Percentiles rank a stretch among this genome's conserved stretches.
These are phyloP conservation scores for Kwoniella sp. DNA, from an alignment of 768 basidiomycete genomes.

Conservation along the genomic window DNA sequence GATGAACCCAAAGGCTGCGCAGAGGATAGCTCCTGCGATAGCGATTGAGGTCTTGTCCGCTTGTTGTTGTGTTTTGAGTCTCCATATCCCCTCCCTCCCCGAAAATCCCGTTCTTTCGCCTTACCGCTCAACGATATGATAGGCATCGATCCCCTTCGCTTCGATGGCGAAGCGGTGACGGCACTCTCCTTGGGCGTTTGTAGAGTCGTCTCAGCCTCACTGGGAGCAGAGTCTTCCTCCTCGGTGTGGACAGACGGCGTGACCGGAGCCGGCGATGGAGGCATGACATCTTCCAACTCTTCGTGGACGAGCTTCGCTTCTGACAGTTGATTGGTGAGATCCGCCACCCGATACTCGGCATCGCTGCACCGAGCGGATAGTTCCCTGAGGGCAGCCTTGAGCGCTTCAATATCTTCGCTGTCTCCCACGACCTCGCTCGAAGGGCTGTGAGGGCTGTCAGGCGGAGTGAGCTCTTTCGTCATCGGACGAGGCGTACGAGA, in stretches of 20 bases:
- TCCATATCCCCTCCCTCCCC: slow-evolving; percentile 52
- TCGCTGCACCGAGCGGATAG: slow-evolving; percentile 65
- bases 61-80: slow-evolving; percentile 24
- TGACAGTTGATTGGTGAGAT: slow-evolving; percentile 85
- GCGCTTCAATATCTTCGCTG: slow-evolving; percentile 64
- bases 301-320: slow-evolving; percentile 68
- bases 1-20: slow-evolving; percentile 56
- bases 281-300: slow-evolving; percentile 34
- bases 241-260: slow-evolving; percentile 14
- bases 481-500: slow-evolving; percentile 9
- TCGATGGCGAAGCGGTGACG: slow-evolving; percentile 24
- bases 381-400: slow-evolving; percentile 55
- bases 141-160: slow-evolving; percentile 34
- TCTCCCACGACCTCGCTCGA: neutral
- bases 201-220: slow-evolving; percentile 33
- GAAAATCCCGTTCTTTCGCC: slow-evolving; percentile 47
- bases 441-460: slow-evolving; percentile 26
- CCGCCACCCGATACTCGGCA: slow-evolving; percentile 87
- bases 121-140: slow-evolving; percentile 18
- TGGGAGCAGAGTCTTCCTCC: slow-evolving; percentile 22
- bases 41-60: slow-evolving; percentile 67
- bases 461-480: slow-evolving; percentile 28
- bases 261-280: slow-evolving; percentile 19
- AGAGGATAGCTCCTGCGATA: slow-evolving; percentile 77
- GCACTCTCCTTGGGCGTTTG: slow-evolving; percentile 32